These are phyloP conservation scores for Pezicula radicicola DNA, from an alignment of 2,329 filamentous ascomycete species.

Conservation along the genomic window DNA sequence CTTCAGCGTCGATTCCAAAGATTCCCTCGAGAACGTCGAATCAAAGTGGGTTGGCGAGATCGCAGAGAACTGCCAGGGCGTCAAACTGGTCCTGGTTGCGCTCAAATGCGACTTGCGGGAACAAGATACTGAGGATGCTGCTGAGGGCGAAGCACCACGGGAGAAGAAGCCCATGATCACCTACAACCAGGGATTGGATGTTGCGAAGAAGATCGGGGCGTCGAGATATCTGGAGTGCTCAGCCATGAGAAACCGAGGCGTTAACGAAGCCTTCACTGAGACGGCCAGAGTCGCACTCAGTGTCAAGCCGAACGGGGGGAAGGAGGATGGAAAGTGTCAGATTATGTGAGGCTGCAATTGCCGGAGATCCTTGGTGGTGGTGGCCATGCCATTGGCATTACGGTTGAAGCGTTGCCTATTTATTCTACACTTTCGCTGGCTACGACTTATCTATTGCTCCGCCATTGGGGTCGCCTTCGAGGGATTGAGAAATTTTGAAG, in stretches of 20 bases:
- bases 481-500: no score
- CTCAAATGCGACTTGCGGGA: constrained; percentile 96
- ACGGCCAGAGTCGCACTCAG: constrained; percentile 88
- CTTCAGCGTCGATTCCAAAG: constrained; percentile 94
- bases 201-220: constrained; percentile 87
- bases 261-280: constrained; percentile 98
- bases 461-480: no score
- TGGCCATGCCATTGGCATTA: no score
- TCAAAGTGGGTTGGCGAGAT: constrained; percentile 99
- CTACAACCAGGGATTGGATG: constrained; percentile 88
- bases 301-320: constrained; percentile 57
- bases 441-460: no score
- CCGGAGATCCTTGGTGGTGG: neutral
- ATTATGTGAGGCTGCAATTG: constrained; percentile 47
- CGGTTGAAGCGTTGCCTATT: no score
- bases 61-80: constrained; percentile 92
- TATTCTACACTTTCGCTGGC: no score
- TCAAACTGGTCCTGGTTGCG: constrained; percentile 91
- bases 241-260: constrained; percentile 94
- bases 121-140: constrained; percentile 57
- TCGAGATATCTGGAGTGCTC: constrained; percentile 97
- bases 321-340: constrained; percentile 56
- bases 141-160: constrained; percentile 38
- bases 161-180: constrained; percentile 75
- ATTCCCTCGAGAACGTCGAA: constrained; percentile 97